Evolutionary conservation across 306 rosid species (phyloP).

Genomic region (Dalbergia cochinchinensis): DNA sequence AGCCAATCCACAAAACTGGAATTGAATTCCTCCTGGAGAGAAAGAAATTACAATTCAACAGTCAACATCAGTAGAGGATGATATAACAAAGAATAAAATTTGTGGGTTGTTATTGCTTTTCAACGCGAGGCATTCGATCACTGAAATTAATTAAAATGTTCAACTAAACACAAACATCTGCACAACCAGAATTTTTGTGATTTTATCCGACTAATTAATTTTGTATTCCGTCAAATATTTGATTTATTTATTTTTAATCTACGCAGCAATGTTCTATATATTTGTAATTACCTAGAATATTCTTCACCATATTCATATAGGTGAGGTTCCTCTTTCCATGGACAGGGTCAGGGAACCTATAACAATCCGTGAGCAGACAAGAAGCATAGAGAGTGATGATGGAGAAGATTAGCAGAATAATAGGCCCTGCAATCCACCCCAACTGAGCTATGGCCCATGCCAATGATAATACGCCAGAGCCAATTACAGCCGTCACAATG

Average conservation of each 20-base stretch:
- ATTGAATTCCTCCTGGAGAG: constrained; percentile 47
- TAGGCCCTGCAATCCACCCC: constrained; percentile 57
- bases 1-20: constrained; percentile 47
- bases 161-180: background rate
- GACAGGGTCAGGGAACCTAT: constrained; percentile 53
- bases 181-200: too few relatives aligned
- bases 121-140: too few relatives aligned
- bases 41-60: background rate
- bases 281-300: constrained; percentile 46
- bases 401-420: constrained; percentile 13
- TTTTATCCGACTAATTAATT: too few relatives aligned
- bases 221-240: background rate
- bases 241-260: background rate
- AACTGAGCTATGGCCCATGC: constrained; percentile 61
- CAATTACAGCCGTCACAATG: constrained; percentile 60
- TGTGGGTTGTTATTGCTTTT: too few relatives aligned
- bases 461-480: constrained; percentile 59
- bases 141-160: too few relatives aligned
- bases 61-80: background rate
- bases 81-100: background rate
- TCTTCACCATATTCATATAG: constrained; percentile 50
- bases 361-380: constrained; percentile 46
- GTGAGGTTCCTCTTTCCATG: constrained; percentile 51
- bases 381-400: constrained; percentile 44
- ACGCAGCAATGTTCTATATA: background rate